These are phyloP conservation scores for Allomyces javanicus DNA, from an alignment of 192 early-diverging fungal species.

Conservation along the genomic window DNA sequence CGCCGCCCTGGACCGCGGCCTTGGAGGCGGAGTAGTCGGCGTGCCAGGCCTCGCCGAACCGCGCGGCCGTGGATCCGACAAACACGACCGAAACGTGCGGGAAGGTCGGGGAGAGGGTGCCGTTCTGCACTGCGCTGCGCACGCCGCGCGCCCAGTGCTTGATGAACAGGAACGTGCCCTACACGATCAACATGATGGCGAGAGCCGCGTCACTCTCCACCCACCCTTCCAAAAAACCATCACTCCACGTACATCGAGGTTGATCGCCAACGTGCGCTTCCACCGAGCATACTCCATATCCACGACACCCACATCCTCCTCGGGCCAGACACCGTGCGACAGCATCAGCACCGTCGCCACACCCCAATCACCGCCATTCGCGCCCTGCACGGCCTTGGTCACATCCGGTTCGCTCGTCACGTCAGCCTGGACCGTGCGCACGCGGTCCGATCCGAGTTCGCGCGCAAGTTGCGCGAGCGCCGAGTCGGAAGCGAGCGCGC, in stretches of 20 bases:
- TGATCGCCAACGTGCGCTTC: conserved; percentile 24
- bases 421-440: conserved; percentile 12
- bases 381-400: conserved; percentile 3
- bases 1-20: conserved; percentile 29
- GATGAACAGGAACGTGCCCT: conserved; percentile 24
- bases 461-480: conserved; percentile 11
- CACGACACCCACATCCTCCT: conserved; percentile 20
- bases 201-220: too few species aligned
- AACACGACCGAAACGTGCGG: conserved; percentile 13
- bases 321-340: conserved; percentile 35
- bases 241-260: conserved; percentile 12
- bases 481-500: neutral
- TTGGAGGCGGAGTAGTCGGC: conserved; percentile 28
- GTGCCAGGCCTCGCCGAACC: conserved; percentile 34
- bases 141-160: conserved; percentile 12
- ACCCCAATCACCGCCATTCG: neutral
- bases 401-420: conserved; percentile 21
- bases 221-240: neutral
- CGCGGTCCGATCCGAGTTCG: conserved; percentile 8
- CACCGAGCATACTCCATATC: conserved; percentile 31
- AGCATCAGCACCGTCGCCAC: conserved; percentile 17
- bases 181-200: too few species aligned
- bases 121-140: conserved; percentile 4
- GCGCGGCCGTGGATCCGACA: conserved; percentile 30
- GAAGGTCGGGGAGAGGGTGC: neutral